A percentile compares a stretch with the other conserved stretches of the same genome.
Evolutionary conservation across 345 rosid species (phyloP).

Genomic region (Sonneratia alba): DNA sequence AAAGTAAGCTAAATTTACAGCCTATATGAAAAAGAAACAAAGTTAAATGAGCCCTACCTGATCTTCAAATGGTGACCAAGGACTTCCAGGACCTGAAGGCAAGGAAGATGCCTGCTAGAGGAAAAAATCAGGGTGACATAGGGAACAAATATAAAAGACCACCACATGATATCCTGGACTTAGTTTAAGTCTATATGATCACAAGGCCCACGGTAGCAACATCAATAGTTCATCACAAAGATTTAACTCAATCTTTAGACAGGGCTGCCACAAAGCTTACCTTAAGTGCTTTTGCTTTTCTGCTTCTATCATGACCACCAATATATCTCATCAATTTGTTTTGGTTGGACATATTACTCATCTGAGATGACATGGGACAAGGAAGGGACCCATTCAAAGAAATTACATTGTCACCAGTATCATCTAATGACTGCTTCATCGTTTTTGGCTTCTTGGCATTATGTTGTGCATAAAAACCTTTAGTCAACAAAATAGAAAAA

Average conservation of each 20-base stretch:
- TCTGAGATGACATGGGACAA: slow-evolving; percentile 77
- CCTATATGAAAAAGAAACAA: slow-evolving; percentile 7
- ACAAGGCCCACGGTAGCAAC: neutral
- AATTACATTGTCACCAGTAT: slow-evolving; percentile 47
- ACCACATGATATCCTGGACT: neutral
- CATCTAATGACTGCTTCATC: slow-evolving; percentile 52
- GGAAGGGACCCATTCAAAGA: slow-evolving; percentile 53
- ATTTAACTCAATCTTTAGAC: slow-evolving; percentile 6
- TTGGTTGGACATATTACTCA: slow-evolving; percentile 82
- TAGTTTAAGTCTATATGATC: too few relatives aligned
- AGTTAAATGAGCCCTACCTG: slow-evolving; percentile 47
- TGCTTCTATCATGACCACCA: slow-evolving; percentile 65
- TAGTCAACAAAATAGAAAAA: slow-evolving; percentile 16
- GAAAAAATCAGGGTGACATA: neutral
- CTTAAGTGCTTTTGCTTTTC: slow-evolving; percentile 73
- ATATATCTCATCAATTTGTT: slow-evolving; percentile 59
- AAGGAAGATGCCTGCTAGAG: slow-evolving; percentile 51
- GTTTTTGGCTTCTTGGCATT: slow-evolving; percentile 66
- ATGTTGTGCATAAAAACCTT: slow-evolving; percentile 69
- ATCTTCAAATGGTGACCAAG: slow-evolving; percentile 96
- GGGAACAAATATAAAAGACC: neutral
- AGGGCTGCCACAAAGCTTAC: slow-evolving; percentile 30
- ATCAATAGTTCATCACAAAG: neutral
- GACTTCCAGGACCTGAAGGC: slow-evolving; percentile 75
- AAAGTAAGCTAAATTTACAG: neutral